Evolutionary conservation across 2,329 filamentous ascomycete species (phyloP), one percentile per base, ranked within the genome.

Genomic region (Hypoxylon sp.): DNA sequence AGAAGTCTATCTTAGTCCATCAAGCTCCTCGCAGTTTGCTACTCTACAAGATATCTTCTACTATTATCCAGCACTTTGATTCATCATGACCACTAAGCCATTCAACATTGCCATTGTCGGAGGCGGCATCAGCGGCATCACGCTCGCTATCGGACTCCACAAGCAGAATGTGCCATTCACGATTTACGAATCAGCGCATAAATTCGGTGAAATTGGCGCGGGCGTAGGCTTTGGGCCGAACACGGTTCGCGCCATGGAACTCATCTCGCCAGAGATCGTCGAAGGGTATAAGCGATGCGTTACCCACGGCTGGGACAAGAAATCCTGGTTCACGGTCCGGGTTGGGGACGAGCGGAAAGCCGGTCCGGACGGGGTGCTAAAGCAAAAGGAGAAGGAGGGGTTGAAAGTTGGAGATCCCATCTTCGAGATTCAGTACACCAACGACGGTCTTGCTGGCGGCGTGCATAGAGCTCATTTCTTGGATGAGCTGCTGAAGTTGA

Each of bases 71-170:
- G 24, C 11, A 13, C 6, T 53, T 44, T 57, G 11, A 58, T 5
- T 14, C 39, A 46, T 24, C 19, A 71, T 66, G 66, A 24, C 66
- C 14, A 19, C 67, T 8, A 74, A 76, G 51, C 71, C 72, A 42
- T 76, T 80, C 58, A 71, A 78, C 53, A 62, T 82, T 50, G 80
- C 80, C 63, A 78, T 82, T 35, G 73, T 82, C 22, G 85, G 74
- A 74, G 82, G 73, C 71, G 84, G 74, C 74, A 84, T 75, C 68
- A 83, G 76, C 63, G 81, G 80, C 10, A 68, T 81, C 0, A 78
- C 76, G 5, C 74, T 81, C 6, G 78, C 80, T 2, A 76, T 81
- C 26, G 71, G 70, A 14, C 76, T 82, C 5, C 69, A 74, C 13
- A 63, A 71, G 53, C 76, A 78, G 33, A 63, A 73, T 29, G 72